Conservation (phyloP, 2,329 filamentous ascomycete species). For the Ploettnerulaceae sp. region DNA sequence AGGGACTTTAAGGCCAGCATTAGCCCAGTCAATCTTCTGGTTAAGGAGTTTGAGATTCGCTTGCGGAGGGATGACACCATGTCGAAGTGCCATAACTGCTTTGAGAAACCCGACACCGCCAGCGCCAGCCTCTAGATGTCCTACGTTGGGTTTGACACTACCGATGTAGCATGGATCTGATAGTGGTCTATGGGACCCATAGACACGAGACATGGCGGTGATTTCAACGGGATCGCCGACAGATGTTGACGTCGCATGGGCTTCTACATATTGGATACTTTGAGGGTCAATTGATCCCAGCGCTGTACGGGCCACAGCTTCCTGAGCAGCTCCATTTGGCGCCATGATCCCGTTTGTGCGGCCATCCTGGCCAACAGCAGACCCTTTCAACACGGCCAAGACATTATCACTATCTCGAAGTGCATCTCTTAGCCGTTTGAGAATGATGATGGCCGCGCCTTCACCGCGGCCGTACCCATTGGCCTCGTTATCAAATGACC, state of each 20-base stretch:
- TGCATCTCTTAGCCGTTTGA: constrained; percentile 56
- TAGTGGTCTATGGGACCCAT: not conserved
- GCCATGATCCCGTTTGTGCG: constrained; percentile 51
- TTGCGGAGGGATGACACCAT: constrained; percentile 23
- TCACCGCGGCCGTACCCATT: constrained; percentile 62
- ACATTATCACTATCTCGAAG: constrained; percentile 54
- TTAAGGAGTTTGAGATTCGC: constrained; percentile 8
- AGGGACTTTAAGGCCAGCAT: constrained; percentile 24
- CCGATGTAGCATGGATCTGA: not conserved
- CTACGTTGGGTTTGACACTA: constrained; percentile 21
- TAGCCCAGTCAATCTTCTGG: constrained; percentile 32
- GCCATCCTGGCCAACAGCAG: constrained; percentile 49
- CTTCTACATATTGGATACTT: constrained; percentile 35
- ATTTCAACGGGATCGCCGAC: constrained; percentile 18
- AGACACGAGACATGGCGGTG: not conserved
- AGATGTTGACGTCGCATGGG: constrained; percentile 16
- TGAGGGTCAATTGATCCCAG: constrained; percentile 13
- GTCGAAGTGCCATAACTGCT: constrained; percentile 18
- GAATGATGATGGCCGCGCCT: constrained; percentile 51
- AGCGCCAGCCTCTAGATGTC: constrained; percentile 24
- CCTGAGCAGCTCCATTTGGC: constrained; percentile 44
- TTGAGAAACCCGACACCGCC: constrained; percentile 24
- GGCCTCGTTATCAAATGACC: constrained; percentile 52
- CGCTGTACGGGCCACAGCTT: constrained; percentile 9
- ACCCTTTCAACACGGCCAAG: constrained; percentile 49